These are phyloP conservation scores for Friedmanniomyces endolithicus DNA, from an alignment of 495 filamentous ascomycete genomes.

Conservation along the genomic window DNA sequence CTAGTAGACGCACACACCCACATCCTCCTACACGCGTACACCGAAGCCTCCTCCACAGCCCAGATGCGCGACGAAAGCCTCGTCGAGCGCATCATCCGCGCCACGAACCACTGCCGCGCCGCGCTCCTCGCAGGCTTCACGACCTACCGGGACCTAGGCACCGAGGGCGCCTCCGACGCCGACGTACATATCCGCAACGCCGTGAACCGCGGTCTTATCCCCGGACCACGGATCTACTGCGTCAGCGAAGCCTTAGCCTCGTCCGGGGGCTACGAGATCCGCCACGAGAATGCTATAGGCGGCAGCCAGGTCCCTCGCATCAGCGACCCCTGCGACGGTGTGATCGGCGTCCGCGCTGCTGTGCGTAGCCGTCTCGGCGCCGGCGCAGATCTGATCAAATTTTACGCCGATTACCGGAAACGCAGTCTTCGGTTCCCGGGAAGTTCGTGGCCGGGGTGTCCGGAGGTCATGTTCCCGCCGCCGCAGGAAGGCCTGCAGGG, in stretches of 20 bases:
- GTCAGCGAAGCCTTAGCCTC: slow-evolving; percentile 39
- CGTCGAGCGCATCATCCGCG: slow-evolving; percentile 39
- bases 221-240: slow-evolving; percentile 41
- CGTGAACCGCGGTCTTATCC: slow-evolving; percentile 39
- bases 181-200: slow-evolving; percentile 33
- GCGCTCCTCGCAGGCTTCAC: slow-evolving; percentile 44
- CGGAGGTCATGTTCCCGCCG: slow-evolving; percentile 16
- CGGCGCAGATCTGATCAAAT: slow-evolving; percentile 42
- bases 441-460: slow-evolving; percentile 14
- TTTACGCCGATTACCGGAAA: slow-evolving; percentile 42
- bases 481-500: slow-evolving; percentile 6
- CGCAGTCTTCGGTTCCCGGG: slow-evolving; percentile 36
- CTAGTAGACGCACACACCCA: slow-evolving; percentile 44
- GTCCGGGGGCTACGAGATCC: slow-evolving; percentile 37
- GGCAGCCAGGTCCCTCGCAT: slow-evolving; percentile 30
- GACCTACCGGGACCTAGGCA: slow-evolving; percentile 44
- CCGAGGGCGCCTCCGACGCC: slow-evolving; percentile 35
- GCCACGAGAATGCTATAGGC: slow-evolving; percentile 31
- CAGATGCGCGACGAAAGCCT: slow-evolving; percentile 42
- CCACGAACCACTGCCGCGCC: slow-evolving; percentile 37
- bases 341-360: slow-evolving; percentile 33
- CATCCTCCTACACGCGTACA: slow-evolving; percentile 40
- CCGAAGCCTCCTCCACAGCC: slow-evolving; percentile 30
- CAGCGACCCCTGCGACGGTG: slow-evolving; percentile 36
- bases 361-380: slow-evolving; percentile 38